These are phyloP conservation scores for Fraxinus quadrangulata DNA, from an alignment of 257 asterid genomes.

Conservation along the genomic window DNA sequence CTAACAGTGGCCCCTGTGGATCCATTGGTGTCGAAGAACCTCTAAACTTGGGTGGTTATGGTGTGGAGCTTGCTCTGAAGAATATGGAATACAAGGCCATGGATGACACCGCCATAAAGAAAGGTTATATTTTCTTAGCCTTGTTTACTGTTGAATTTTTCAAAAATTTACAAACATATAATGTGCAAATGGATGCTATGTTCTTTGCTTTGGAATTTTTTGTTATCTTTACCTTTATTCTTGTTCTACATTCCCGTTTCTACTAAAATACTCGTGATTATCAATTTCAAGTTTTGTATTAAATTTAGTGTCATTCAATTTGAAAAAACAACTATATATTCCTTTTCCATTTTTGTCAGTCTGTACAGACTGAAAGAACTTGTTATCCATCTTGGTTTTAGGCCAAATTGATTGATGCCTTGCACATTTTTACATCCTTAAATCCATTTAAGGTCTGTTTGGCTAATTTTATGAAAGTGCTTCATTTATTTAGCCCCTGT, in stretches of 20 bases:
- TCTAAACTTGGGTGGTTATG: slow-evolving; percentile 89
- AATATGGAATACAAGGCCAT: slow-evolving; percentile 99
- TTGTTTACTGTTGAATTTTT: slow-evolving; percentile 15
- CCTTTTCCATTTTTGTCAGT: neutral
- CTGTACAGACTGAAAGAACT: slow-evolving; percentile 12
- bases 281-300: slow-evolving; percentile 12
- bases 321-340: neutral
- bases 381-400: slow-evolving; percentile 3
- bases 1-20: slow-evolving; percentile 72
- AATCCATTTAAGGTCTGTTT: neutral
- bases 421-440: neutral
- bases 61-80: slow-evolving; percentile 99
- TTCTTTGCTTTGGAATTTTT: neutral
- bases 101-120: slow-evolving; percentile 85
- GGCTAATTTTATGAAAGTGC: too few relatives aligned
- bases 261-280: neutral
- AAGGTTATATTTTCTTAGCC: slow-evolving; percentile 47
- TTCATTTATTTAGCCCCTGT: too few relatives aligned
- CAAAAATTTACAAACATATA: slow-evolving; percentile 5
- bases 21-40: slow-evolving; percentile 79
- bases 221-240: neutral
- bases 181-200: slow-evolving; percentile 5
- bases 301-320: slow-evolving; percentile 13
- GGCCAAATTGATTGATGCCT: neutral
- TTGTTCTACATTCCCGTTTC: neutral